Base-by-base conservation (phyloP, 495 filamentous ascomycete genomes). In the Penicillium cosmopolitanum region DNA sequence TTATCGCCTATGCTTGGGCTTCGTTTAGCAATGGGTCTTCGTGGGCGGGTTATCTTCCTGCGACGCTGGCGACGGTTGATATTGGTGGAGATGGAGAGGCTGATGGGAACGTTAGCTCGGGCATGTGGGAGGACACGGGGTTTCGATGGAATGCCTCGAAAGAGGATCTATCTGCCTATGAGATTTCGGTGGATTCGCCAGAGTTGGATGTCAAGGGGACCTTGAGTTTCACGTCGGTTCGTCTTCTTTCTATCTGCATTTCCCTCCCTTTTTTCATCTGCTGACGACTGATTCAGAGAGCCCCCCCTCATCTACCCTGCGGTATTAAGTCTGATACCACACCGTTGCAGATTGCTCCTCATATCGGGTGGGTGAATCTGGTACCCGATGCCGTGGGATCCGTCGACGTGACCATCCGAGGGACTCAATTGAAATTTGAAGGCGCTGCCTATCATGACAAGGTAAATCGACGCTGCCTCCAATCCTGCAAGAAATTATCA, bases 391-490 rank as follows among this genome's bases (percentile, higher is more conserved):
- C 71, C 2, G 54, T 57, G 7, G 73, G 62, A 1, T 57, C 16
- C 4, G 73, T 74, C 0, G 70, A 75, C 40, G 42, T 78, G 33
- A 56, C 10, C 0, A 62, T 80, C 0, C 51, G 57, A 21, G 75
- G 72, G 0, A 61, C 61, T 11, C 21, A 25, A 33, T 12, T 80
- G 10, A 43, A 31, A 16, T 80, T 79, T 53, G 63, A 60, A 18
- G 77, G 78, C 1, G 51, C 64, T 16, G 77, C 65, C 19, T 80
- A 77, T 57, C 74, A 77, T 58, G 78, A 80, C 51, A 74, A 77
- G 64, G 73, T 74, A 28, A 40, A 31, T 31, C 6, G 8, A 6
- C 0, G 28, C 5, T 31, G 1, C 28, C 28, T 31, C 8, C 5
- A 31, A 8, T 8, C 5, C 28, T 8, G 8, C 28, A 7, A 31